Evolutionary conservation across 1,284 basidiomycete species (phyloP), one percentile per base, ranked within the genome.

Genomic region (Naganishia sp.): DNA sequence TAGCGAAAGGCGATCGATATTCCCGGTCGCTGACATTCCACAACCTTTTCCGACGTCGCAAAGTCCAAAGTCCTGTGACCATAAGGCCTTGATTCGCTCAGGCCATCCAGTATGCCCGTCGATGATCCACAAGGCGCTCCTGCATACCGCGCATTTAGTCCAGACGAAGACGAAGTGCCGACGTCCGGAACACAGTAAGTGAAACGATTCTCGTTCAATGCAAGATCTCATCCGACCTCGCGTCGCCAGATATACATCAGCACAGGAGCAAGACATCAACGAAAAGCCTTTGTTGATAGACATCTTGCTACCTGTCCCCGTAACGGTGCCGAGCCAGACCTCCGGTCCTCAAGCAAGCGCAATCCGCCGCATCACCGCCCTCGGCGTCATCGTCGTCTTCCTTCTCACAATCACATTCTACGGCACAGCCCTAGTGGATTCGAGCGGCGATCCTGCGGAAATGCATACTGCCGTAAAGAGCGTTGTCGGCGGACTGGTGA

Each of bases 371-470:
- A 69, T 72, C 9, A 70, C 66, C 4, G 70, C 74, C 3, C 63
- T 78, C 45, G 74, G 71, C 13, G 62, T 79, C 52, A 72, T 80
- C 51, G 25, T 71, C n/a, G 70, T 77, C 32, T 79, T 80, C 67
- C 63, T 80, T 17, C 54, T 78, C 25, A 67, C 68, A 5, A 71
- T 75, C 11, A 55, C 72, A 13, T 78, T 74, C 66, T 67, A 75
- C 58, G 75, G 75, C 43, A 54, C 63, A 23, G 73, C 73, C 1
- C 63, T 65, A 5, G 51, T 45, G 2, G 54, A 53, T 15, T 23
- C 50, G 3, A 28, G 35, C 32, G 52, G 50, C 52, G 35, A 23
- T 11, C 25, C 43, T n/a, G 10, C 32, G 2, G 32, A 45, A 17
- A 61, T 31, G 46, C 46, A 17, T n/a, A 17, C 52, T 23, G 25